Base-by-base conservation (phyloP, 1,139 yeast species). In the Candida neerlandica region DNA sequence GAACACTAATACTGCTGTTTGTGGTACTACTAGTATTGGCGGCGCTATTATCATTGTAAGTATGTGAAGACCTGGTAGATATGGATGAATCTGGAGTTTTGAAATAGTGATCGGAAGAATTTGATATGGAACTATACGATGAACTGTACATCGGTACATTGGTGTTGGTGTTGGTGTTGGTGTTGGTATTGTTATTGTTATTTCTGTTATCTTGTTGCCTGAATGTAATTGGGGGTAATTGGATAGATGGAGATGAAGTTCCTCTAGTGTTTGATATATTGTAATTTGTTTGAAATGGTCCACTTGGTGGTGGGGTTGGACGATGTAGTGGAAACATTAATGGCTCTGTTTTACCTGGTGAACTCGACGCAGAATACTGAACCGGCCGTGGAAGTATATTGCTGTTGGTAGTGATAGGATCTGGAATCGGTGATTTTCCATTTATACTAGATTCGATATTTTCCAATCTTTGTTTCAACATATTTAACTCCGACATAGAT, bases 381-480 rank as follows among this genome's bases (percentile, higher is more conserved):
- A 44, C 41, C 2, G 51, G 50, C 16, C 44, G 46, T 12, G 52
- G 49, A 10, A 42, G 12, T n/a, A 34, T 16, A 32, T 41, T 29
- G 33, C 19, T 10, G 52, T 23, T 11, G 21, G 14, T 9, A 19
- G 21, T 32, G 16, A 35, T 18, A 16, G 52, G 27, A 30, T 16
- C 41, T 32, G 45, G 43, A 18, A 32, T 15, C 7, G 32, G 16
- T 14, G 26, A 6, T n/a, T 40, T 18, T 12, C 27, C 35, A 18
- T 29, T 45, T 21, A 18, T 29, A 23, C 37, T 48, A 4, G 55
- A 45, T 41, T 68, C 73, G 18, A 69, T 58, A 18, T 57, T 59
- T 39, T 55, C 58, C 14, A 69, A 54, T 34, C 72, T 53, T 26
- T 61, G 58, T 47, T 67, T 68, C 45, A 69, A 59, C 41, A 58